Conservation (phyloP, 1,284 basidiomycete species). For the Hemileia vastatrix region DNA sequence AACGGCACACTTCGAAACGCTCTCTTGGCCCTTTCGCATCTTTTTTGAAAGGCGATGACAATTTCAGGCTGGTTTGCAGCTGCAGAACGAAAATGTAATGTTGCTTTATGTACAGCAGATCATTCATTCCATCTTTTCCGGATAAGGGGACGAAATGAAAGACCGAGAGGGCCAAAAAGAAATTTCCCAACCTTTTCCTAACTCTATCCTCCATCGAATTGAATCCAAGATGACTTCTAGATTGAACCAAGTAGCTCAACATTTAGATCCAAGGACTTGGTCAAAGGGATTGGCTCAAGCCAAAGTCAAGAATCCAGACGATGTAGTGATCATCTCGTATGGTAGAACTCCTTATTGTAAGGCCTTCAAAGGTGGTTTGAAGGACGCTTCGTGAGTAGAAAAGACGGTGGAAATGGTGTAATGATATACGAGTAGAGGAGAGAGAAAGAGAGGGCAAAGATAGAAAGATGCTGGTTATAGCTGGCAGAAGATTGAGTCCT, state of each 20-base stretch:
- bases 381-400: constrained; percentile 49
- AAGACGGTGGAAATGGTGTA: neutral
- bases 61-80: no score
- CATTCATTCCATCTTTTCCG: no score
- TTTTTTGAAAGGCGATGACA: no score
- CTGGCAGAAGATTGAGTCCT: no score
- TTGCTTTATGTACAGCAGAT: no score
- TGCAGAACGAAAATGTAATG: no score
- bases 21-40: no score
- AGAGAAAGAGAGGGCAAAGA: neutral
- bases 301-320: constrained; percentile 34
- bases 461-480: neutral
- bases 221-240: constrained; percentile 28
- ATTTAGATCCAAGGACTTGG: constrained; percentile 39
- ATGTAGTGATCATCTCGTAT: constrained; percentile 68
- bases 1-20: no score
- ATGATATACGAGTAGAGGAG: neutral
- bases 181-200: no score
- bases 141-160: no score
- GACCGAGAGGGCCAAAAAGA: no score
- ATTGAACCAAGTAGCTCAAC: constrained; percentile 35
- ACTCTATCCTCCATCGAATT: neutral
- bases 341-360: constrained; percentile 67
- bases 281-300: constrained; percentile 33
- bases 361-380: constrained; percentile 67